phyloP scores from a whole-genome alignment of 345 rosid species.

The Clarkia xantiana region DNA sequence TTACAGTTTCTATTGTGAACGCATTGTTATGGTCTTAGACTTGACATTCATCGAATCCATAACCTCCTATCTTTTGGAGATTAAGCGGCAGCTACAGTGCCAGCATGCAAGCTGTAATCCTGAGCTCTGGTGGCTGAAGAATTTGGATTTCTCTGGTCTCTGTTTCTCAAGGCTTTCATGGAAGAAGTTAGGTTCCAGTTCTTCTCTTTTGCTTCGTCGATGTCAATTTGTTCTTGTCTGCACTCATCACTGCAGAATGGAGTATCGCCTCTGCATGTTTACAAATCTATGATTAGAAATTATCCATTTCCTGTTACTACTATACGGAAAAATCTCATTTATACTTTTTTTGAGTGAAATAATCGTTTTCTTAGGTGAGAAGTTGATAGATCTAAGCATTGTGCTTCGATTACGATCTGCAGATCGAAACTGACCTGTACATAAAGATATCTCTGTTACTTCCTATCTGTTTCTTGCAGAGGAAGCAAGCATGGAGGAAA shows the following conservation, averaged over 20 bases:
- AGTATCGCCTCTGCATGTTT: constrained; percentile 25
- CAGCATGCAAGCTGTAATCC: constrained; percentile 4
- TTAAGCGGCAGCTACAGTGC: constrained; percentile 13
- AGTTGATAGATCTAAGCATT: too few species aligned
- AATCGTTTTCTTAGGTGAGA: too few species aligned
- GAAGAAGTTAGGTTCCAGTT: constrained; percentile 13
- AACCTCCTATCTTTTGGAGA: background rate
- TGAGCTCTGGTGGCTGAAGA: constrained; percentile 7
- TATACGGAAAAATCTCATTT: too few species aligned
- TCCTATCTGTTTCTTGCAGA: constrained; percentile 56
- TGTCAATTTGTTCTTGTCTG: constrained; percentile 30
- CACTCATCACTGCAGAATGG: constrained; percentile 27
- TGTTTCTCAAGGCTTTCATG: constrained; percentile 14
- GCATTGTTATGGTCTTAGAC: background rate
- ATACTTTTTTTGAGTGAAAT: too few species aligned
- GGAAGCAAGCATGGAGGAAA: constrained; percentile 59
- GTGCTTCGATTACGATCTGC: too few species aligned
- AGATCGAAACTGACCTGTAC: constrained; percentile 42
- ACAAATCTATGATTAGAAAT: constrained; percentile 4
- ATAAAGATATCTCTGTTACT: constrained; percentile 64
- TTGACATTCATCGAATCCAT: background rate
- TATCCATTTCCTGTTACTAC: too few species aligned
- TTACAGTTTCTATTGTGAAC: too few species aligned
- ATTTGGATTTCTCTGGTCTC: constrained; percentile 9
- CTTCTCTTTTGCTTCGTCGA: constrained; percentile 25